Evolutionary conservation across 306 rosid genomes (phyloP).

Genomic region (Medicago truncatula): DNA sequence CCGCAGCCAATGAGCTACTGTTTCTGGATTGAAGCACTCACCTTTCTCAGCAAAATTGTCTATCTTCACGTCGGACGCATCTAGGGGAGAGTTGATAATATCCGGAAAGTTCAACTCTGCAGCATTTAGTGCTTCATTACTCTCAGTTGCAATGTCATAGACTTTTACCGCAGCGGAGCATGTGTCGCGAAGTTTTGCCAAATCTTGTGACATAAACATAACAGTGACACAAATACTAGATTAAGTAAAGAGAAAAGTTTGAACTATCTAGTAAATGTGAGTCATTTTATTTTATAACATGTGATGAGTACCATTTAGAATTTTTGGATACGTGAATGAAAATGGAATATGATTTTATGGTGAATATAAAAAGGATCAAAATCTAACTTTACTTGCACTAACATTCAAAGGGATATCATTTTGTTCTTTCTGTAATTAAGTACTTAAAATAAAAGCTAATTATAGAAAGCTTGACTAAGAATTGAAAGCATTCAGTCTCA

Average conservation of each 20-base stretch:
- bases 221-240: conserved; percentile 12
- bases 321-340: background rate
- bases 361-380: conserved; percentile 1
- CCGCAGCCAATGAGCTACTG: conserved; percentile 72
- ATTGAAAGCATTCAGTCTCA: conserved; percentile 51
- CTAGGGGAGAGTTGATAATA: conserved; percentile 57
- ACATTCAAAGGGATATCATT: conserved; percentile 8
- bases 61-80: conserved; percentile 68
- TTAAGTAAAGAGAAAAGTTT: conserved; percentile 29
- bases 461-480: conserved; percentile 17
- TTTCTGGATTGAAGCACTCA: conserved; percentile 52
- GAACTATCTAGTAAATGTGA: conserved; percentile 18
- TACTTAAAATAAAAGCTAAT: conserved; percentile 32
- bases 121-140: conserved; percentile 60
- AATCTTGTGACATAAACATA: conserved; percentile 55
- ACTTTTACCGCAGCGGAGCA: conserved; percentile 75
- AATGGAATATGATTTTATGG: conserved; percentile 17
- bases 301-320: conserved; percentile 20
- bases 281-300: conserved; percentile 26
- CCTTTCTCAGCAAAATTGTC: conserved; percentile 63
- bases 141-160: conserved; percentile 66
- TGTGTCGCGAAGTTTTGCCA: conserved; percentile 62
- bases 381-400: background rate
- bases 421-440: background rate
- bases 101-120: conserved; percentile 72